A percentile compares a stretch with the other conserved stretches of the same genome.
These are phyloP conservation scores for Phytophthora aleatoria DNA, from an alignment of 352 stramenopile species.

Conservation along the genomic window DNA sequence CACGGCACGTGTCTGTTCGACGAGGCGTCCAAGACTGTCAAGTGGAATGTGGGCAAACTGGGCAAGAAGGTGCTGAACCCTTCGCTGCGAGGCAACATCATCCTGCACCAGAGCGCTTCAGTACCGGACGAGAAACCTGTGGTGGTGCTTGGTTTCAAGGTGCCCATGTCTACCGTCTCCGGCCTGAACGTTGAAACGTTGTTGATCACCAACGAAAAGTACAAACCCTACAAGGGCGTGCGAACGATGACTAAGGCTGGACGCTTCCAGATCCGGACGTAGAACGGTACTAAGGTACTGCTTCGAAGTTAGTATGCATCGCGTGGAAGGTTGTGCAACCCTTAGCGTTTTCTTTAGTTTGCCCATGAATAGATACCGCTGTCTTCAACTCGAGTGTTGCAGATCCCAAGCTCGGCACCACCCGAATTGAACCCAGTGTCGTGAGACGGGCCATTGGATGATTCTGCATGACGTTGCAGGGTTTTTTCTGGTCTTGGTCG, in stretches of 20 bases:
- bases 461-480: constrained; percentile 4
- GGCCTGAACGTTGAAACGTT: constrained; percentile 96
- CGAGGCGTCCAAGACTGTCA: constrained; percentile 92
- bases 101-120: constrained; percentile 85
- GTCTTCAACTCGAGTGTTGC: constrained; percentile 8
- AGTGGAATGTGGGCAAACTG: constrained; percentile 96
- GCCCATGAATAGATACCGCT: constrained; percentile 34
- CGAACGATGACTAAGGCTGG: constrained; percentile 96
- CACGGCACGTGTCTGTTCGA: constrained; percentile 95
- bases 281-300: constrained; percentile 11
- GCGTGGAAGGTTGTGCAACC: constrained; percentile 17
- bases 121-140: constrained; percentile 93
- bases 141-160: constrained; percentile 96
- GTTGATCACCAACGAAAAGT: constrained; percentile 95
- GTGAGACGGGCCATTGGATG: constrained; percentile 16
- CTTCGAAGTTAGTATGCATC: neutral
- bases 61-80: constrained; percentile 88
- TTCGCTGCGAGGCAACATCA: constrained; percentile 92
- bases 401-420: constrained; percentile 10
- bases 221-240: constrained; percentile 98
- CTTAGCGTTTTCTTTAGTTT: constrained; percentile 24
- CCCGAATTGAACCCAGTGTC: constrained; percentile 14
- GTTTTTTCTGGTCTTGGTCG: constrained; percentile 15
- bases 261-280: constrained; percentile 95
- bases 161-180: constrained; percentile 95